These are phyloP conservation scores for Neofusicoccum sp. DNA, from an alignment of 2,329 filamentous ascomycete species.

Conservation along the genomic window DNA sequence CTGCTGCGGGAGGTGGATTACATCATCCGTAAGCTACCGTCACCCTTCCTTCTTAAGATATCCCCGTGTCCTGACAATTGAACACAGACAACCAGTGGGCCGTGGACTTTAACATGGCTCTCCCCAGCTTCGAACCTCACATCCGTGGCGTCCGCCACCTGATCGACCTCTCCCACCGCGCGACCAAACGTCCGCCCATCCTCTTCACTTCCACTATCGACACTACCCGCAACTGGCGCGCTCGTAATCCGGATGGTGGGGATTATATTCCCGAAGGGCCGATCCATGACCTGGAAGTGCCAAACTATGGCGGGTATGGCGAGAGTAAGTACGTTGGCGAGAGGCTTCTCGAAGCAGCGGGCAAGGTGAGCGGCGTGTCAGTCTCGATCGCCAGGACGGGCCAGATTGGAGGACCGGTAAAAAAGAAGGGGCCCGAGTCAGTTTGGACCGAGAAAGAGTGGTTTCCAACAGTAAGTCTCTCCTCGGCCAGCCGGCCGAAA, in stretches of 20 bases:
- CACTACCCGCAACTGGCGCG: neutral
- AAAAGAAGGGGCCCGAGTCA: no score
- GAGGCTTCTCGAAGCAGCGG: slow-evolving; percentile 48
- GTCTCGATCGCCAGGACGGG: no score
- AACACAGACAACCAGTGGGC: slow-evolving; percentile 55
- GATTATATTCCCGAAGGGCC: neutral
- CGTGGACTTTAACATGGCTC: slow-evolving; percentile 55
- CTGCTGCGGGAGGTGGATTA: neutral
- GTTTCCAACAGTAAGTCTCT: neutral
- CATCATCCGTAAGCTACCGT: slow-evolving; percentile 27
- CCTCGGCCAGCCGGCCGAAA: neutral
- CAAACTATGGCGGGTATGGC: slow-evolving; percentile 4
- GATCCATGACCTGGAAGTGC: neutral
- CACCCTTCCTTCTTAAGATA: slow-evolving; percentile 28
- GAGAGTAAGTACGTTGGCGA: slow-evolving; percentile 55
- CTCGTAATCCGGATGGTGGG: no score
- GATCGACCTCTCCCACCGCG: slow-evolving; percentile 31
- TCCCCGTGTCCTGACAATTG: slow-evolving; percentile 20
- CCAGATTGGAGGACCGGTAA: no score
- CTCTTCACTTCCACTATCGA: slow-evolving; percentile 4
- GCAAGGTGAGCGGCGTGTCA: neutral
- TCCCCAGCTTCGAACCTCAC: slow-evolving; percentile 46
- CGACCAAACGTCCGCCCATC: neutral
- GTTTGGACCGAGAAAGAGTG: neutral
- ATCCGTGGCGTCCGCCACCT: slow-evolving; percentile 45